These are phyloP conservation scores for Boletus subcaerulescens DNA, from an alignment of 768 basidiomycete genomes.

Conservation along the genomic window DNA sequence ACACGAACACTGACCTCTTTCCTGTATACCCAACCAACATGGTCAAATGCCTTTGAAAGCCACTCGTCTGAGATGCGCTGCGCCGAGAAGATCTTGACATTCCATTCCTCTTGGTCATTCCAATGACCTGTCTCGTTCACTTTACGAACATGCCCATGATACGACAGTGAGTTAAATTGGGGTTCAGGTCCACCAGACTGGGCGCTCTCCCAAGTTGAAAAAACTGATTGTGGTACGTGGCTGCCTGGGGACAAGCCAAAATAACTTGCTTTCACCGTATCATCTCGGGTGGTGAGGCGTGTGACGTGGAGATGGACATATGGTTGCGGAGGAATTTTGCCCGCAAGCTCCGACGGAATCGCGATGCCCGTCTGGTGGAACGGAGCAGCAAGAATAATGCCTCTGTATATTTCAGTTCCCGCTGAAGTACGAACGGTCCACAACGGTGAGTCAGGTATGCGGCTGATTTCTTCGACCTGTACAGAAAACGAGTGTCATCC, in stretches of 20 bases:
- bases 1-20: conserved; percentile 56
- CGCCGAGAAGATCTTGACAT: conserved; percentile 87
- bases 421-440: conserved; percentile 54
- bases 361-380: conserved; percentile 65
- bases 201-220: conserved; percentile 69
- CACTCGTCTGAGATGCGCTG: conserved; percentile 63
- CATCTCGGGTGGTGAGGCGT: conserved; percentile 73
- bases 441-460: conserved; percentile 39
- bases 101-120: conserved; percentile 45
- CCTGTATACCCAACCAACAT: conserved; percentile 77
- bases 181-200: conserved; percentile 57
- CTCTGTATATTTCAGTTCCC: conserved; percentile 56
- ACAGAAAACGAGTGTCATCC: not conserved
- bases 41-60: conserved; percentile 63
- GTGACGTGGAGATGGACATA: conserved; percentile 90
- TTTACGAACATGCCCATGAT: conserved; percentile 56
- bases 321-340: conserved; percentile 61
- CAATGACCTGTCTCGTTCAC: conserved; percentile 22
- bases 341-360: conserved; percentile 46
- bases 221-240: conserved; percentile 56
- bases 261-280: conserved; percentile 59
- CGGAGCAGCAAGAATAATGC: conserved; percentile 85
- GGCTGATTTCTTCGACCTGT: conserved; percentile 54
- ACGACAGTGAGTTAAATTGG: conserved; percentile 85
- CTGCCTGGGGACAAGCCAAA: conserved; percentile 53